Conservation (phyloP, 2,329 filamentous ascomycete genomes). For the Teratosphaeria epicoccoides region DNA sequence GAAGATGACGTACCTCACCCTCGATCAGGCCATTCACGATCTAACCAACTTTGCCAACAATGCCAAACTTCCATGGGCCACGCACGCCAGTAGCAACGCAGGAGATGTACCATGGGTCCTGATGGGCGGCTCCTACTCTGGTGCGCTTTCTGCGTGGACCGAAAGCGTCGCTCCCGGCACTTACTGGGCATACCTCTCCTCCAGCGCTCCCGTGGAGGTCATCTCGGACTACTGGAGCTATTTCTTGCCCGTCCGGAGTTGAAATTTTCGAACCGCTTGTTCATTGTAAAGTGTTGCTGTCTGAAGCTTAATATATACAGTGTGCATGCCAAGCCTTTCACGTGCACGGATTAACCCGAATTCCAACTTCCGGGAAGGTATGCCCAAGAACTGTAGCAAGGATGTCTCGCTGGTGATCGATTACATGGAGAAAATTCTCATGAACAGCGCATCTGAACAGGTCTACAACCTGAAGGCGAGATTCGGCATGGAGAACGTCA, state of each 20-base stretch:
- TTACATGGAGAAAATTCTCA: slow-evolving; percentile 33
- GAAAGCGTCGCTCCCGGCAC: slow-evolving; percentile 43
- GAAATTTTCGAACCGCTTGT: too few relatives aligned
- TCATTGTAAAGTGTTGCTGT: too few relatives aligned
- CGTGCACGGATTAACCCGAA: too few relatives aligned
- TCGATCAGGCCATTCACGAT: slow-evolving; percentile 45
- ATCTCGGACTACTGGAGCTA: slow-evolving; percentile 51
- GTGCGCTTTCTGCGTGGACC: slow-evolving; percentile 47
- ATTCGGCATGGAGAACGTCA: slow-evolving; percentile 43
- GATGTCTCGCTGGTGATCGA: slow-evolving; percentile 44
- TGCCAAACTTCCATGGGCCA: slow-evolving; percentile 45
- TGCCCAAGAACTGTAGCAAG: slow-evolving; percentile 48
- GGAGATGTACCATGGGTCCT: slow-evolving; percentile 47
- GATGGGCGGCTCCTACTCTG: slow-evolving; percentile 47
- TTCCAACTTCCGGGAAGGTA: too few relatives aligned
- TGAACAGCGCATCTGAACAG: slow-evolving; percentile 19
- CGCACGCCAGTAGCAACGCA: slow-evolving; percentile 38
- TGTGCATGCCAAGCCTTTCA: too few relatives aligned
- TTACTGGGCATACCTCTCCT: slow-evolving; percentile 51
- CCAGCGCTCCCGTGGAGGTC: slow-evolving; percentile 45
- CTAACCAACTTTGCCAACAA: slow-evolving; percentile 45
- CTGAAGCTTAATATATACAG: too few relatives aligned
- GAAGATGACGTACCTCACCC: slow-evolving; percentile 44
- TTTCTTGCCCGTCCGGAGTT: slow-evolving; percentile 46
- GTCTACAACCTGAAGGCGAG: slow-evolving; percentile 38